phyloP scores from a whole-genome alignment of 2,329 filamentous ascomycete species.

The Venturia carpophila region DNA sequence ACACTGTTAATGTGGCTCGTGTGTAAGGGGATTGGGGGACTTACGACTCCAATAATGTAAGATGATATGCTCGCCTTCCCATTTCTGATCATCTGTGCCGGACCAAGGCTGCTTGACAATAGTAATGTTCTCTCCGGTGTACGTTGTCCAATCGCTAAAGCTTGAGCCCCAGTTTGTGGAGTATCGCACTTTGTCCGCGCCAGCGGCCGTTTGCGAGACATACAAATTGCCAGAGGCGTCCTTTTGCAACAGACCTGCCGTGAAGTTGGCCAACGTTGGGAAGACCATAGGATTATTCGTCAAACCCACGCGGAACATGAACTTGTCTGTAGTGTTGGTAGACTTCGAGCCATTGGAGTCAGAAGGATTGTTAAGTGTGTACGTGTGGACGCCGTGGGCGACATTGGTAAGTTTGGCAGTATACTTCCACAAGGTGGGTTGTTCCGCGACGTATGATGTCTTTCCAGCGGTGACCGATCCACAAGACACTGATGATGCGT shows the following conservation, averaged over 20 bases:
- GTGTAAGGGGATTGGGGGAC: neutral
- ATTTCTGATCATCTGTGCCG: constrained; percentile 50
- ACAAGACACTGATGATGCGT: constrained; percentile 28
- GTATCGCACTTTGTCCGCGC: constrained; percentile 56
- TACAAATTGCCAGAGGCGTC: constrained; percentile 36
- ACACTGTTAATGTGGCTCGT: neutral
- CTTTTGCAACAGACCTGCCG: constrained; percentile 42
- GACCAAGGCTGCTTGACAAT: constrained; percentile 47
- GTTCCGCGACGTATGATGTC: constrained; percentile 27
- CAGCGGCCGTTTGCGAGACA: constrained; percentile 51
- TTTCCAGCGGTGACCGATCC: neutral
- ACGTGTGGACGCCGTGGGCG: constrained; percentile 51
- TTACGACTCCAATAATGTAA: constrained; percentile 55
- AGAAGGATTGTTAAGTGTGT: constrained; percentile 48
- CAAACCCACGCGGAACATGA: constrained; percentile 53
- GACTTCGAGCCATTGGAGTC: constrained; percentile 23
- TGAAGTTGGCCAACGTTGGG: constrained; percentile 50
- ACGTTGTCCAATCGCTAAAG: constrained; percentile 52
- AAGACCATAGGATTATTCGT: constrained; percentile 53
- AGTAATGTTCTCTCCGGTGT: constrained; percentile 43
- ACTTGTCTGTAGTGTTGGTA: constrained; percentile 51
- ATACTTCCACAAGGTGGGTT: constrained; percentile 49
- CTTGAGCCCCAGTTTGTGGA: constrained; percentile 53
- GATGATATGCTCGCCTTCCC: constrained; percentile 54
- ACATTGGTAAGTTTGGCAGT: constrained; percentile 47